Evolutionary conservation across 2,329 filamentous ascomycete species (phyloP).

Genomic region (Passalora sequoiae): DNA sequence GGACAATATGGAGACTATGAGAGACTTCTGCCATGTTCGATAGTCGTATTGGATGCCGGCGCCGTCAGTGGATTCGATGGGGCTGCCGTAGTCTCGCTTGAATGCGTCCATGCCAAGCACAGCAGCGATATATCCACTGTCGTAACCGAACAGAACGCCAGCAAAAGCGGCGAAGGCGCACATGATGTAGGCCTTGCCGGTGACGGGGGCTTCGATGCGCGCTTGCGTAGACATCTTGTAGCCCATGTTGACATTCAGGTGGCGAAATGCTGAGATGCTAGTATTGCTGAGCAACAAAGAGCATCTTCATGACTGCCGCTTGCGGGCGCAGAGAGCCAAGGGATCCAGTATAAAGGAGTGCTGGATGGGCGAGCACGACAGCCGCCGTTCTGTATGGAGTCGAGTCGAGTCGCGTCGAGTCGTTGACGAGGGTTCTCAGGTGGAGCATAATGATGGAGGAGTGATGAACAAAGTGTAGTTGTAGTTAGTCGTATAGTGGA

Average conservation of each 20-base stretch:
- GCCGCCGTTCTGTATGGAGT: too few species aligned
- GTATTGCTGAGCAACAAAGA: too few species aligned
- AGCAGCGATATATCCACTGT: constrained; percentile 53
- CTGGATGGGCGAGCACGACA: too few species aligned
- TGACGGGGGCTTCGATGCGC: constrained; percentile 35
- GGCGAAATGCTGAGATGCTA: too few species aligned
- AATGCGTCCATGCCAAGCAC: constrained; percentile 50
- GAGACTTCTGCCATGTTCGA: constrained; percentile 43
- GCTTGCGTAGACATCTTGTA: constrained; percentile 11
- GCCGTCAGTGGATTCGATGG: constrained; percentile 11
- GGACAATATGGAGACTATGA: constrained; percentile 69
- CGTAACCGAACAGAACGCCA: constrained; percentile 58
- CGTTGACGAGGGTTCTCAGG: too few species aligned
- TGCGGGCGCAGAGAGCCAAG: too few species aligned
- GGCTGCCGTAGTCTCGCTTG: constrained; percentile 34
- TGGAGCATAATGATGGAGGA: too few species aligned
- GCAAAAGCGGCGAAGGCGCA: constrained; percentile 58
- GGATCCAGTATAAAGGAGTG: too few species aligned
- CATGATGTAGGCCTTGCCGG: constrained; percentile 51
- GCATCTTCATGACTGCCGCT: too few species aligned
- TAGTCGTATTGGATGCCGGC: constrained; percentile 26
- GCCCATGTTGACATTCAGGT: not conserved
- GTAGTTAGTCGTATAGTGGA: too few species aligned
- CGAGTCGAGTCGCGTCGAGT: too few species aligned
- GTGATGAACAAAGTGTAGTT: too few species aligned